Conservation (phyloP, 2,329 filamentous ascomycete genomes). For the Stenocarpella maydis region DNA sequence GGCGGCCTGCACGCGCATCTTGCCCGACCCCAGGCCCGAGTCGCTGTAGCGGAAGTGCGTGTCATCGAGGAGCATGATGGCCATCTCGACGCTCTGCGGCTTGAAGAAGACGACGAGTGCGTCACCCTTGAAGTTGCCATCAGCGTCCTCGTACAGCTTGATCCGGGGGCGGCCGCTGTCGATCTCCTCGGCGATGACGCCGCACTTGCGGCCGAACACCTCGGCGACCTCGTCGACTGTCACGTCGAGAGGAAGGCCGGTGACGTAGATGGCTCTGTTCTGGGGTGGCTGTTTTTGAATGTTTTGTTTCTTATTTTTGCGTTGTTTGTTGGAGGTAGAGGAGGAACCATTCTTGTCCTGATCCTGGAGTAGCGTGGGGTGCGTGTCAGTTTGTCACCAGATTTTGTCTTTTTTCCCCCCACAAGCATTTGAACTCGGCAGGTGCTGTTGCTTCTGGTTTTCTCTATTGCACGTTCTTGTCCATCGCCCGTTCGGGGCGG, state of each 20-base stretch:
- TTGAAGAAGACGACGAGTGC: conserved; percentile 95
- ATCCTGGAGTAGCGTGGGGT: conserved; percentile 35
- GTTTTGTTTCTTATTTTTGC: conserved; percentile 52
- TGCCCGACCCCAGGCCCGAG: conserved; percentile 62
- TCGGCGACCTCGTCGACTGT: conserved; percentile 82
- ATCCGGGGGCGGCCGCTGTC: conserved; percentile 88
- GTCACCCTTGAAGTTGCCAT: conserved; percentile 91
- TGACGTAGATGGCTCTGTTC: conserved; percentile 94
- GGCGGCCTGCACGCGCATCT: conserved; percentile 83
- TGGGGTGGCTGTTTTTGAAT: conserved; percentile 55
- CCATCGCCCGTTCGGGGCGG: conserved; percentile 1
- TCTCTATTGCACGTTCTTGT: conserved; percentile 16
- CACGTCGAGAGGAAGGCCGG: conserved; percentile 82
- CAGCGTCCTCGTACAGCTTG: conserved; percentile 87
- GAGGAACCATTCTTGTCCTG: conserved; percentile 44
- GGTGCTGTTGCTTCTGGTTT: not conserved
- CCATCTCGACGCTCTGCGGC: conserved; percentile 88
- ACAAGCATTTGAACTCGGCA: conserved; percentile 20
- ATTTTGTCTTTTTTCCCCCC: conserved; percentile 15
- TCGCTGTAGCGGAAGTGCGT: conserved; percentile 76
- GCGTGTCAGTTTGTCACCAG: conserved; percentile 36
- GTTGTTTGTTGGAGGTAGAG: conserved; percentile 23
- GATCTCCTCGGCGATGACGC: conserved; percentile 93
- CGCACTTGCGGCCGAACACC: conserved; percentile 83
- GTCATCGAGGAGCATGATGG: conserved; percentile 82